Evolutionary conservation across 2,329 filamentous ascomycete genomes (phyloP).

Genomic region (Ascochyta pisi): DNA sequence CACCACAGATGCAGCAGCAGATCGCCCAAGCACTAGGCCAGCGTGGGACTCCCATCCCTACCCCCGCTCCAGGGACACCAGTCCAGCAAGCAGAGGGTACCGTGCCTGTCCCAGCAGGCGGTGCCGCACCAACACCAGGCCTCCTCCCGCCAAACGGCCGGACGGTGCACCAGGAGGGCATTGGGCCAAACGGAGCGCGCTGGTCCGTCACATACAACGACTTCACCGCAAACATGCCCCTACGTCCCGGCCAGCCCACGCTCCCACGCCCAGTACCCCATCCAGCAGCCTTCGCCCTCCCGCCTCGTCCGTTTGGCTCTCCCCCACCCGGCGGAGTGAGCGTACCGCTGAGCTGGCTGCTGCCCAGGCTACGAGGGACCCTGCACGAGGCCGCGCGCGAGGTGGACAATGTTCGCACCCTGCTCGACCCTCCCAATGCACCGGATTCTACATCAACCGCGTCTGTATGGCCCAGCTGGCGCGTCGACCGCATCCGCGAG

Average conservation of each 20-base stretch:
- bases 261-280: constrained; percentile 32
- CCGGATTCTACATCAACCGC: constrained; percentile 13
- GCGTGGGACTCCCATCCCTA: constrained; percentile 14
- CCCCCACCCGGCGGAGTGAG: constrained; percentile 24
- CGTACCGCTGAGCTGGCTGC: constrained; percentile 19
- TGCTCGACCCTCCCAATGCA: constrained; percentile 19
- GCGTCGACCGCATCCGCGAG: constrained; percentile 36
- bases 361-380: constrained; percentile 31
- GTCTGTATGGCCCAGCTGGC: constrained; percentile 36
- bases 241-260: constrained; percentile 30
- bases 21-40: constrained; percentile 34
- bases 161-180: constrained; percentile 58
- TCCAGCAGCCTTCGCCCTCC: constrained; percentile 27
- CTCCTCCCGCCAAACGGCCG: constrained; percentile 35
- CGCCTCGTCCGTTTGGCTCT: constrained; percentile 24
- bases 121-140: neutral
- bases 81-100: constrained; percentile 8
- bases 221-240: constrained; percentile 40
- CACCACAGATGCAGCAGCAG: constrained; percentile 33
- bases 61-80: constrained; percentile 5
- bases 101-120: neutral
- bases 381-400: constrained; percentile 40
- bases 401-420: constrained; percentile 39
- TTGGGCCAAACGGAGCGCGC: constrained; percentile 60
- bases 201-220: constrained; percentile 63